These are phyloP conservation scores for Phytopythium kandeliae DNA, from an alignment of 352 stramenopile genomes.

Conservation along the genomic window DNA sequence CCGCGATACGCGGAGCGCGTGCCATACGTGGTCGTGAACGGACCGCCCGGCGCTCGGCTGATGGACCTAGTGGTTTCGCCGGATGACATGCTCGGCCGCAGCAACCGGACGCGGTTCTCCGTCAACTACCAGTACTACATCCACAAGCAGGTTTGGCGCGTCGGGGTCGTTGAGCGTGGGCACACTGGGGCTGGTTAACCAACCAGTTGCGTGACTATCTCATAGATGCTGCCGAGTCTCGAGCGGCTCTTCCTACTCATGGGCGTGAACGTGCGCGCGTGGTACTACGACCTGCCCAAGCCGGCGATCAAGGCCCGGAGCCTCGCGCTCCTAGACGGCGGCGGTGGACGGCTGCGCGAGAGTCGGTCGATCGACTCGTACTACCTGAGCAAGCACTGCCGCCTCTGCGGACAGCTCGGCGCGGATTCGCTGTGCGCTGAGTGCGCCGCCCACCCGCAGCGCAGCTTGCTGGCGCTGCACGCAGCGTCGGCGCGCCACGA, in stretches of 20 bases:
- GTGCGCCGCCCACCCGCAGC: conserved; percentile 50
- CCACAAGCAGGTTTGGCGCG: conserved; percentile 64
- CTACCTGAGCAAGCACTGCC: conserved; percentile 81
- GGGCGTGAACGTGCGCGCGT: conserved; percentile 69
- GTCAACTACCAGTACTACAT: conserved; percentile 94
- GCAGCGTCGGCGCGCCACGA: conserved; percentile 33
- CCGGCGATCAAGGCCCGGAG: conserved; percentile 49
- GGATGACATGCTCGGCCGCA: conserved; percentile 42
- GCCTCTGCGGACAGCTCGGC: conserved; percentile 60
- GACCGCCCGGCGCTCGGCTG: conserved; percentile 73
- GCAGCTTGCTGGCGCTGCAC: conserved; percentile 62
- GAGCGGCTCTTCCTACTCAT: conserved; percentile 79
- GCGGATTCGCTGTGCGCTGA: conserved; percentile 43
- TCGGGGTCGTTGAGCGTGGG: neutral
- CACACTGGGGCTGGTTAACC: too few relatives aligned
- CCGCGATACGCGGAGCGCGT: conserved; percentile 84
- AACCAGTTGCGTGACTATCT: neutral
- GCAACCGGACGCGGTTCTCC: conserved; percentile 28
- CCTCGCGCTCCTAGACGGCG: conserved; percentile 12
- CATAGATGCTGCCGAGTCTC: conserved; percentile 76
- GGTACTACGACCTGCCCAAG: conserved; percentile 62
- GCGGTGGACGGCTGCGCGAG: neutral
- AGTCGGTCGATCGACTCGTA: conserved; percentile 73
- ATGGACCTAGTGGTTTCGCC: conserved; percentile 90
- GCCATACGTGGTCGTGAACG: conserved; percentile 89